Conservation (phyloP, 495 filamentous ascomycete genomes). For the Trichoderma asperelloides region DNA sequence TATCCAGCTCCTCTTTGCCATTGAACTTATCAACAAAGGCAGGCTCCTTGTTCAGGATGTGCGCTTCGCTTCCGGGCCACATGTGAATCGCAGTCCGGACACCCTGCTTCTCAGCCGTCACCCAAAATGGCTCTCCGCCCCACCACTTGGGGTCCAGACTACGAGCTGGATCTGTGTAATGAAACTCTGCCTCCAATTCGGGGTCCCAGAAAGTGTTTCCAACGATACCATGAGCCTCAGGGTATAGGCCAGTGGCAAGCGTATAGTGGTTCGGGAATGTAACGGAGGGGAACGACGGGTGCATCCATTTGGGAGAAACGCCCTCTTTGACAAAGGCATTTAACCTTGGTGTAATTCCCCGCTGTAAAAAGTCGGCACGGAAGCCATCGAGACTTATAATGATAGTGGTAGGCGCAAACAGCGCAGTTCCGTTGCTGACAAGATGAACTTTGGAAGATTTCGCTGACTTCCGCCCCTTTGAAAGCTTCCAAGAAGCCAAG, state of each 20-base stretch:
- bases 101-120: slow-evolving; percentile 72
- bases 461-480: slow-evolving; percentile 24
- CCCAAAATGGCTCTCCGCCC: slow-evolving; percentile 87
- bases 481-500: slow-evolving; percentile 41
- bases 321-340: slow-evolving; percentile 71
- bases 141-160: slow-evolving; percentile 87
- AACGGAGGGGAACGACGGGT: slow-evolving; percentile 87
- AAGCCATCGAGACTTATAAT: slow-evolving; percentile 94
- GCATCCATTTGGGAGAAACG: slow-evolving; percentile 84
- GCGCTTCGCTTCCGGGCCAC: slow-evolving; percentile 95
- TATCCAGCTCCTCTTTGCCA: slow-evolving; percentile 57
- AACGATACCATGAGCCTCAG: slow-evolving; percentile 87
- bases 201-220: slow-evolving; percentile 94
- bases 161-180: slow-evolving; percentile 63
- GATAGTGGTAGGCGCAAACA: slow-evolving; percentile 86
- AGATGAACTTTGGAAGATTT: slow-evolving; percentile 18
- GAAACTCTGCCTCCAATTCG: slow-evolving; percentile 65
- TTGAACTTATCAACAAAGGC: slow-evolving; percentile 78
- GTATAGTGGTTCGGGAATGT: slow-evolving; percentile 99
- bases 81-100: slow-evolving; percentile 82
- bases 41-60: slow-evolving; percentile 57
- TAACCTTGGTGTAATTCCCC: slow-evolving; percentile 74
- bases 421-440: slow-evolving; percentile 72
- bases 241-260: slow-evolving; percentile 83
- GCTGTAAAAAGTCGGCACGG: slow-evolving; percentile 85